phyloP scores from a whole-genome alignment of 306 rosid genomes.

The Vigna reflexopilosa region DNA sequence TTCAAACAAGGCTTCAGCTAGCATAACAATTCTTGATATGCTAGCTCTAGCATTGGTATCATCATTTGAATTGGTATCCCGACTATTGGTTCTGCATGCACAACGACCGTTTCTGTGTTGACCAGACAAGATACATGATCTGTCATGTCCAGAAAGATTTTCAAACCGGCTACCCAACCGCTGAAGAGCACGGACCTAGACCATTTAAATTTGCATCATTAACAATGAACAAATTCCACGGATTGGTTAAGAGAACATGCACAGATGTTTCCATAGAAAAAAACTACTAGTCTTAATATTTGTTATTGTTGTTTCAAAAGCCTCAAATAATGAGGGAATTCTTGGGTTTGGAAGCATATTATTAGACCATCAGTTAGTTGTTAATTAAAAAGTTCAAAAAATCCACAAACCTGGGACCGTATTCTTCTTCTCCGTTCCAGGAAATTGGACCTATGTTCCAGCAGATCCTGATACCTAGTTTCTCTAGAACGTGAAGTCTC shows the following conservation, averaged over 20 bases:
- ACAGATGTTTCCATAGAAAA: slow-evolving; percentile 11
- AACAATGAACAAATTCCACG: slow-evolving; percentile 17
- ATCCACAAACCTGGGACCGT: slow-evolving; percentile 90
- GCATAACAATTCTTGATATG: slow-evolving; percentile 97
- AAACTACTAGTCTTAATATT: background rate
- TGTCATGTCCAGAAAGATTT: slow-evolving; percentile 93
- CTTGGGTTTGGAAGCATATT: slow-evolving; percentile 4
- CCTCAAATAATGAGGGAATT: background rate
- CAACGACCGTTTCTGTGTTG: slow-evolving; percentile 93
- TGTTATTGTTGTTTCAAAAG: background rate
- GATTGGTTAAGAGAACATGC: background rate
- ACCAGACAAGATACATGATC: slow-evolving; percentile 90
- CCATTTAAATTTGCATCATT: slow-evolving; percentile 42
- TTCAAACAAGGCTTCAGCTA: slow-evolving; percentile 99
- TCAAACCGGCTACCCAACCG: slow-evolving; percentile 95
- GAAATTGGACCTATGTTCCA: slow-evolving; percentile 92
- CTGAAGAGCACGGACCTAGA: slow-evolving; percentile 99
- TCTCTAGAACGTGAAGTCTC: slow-evolving; percentile 81
- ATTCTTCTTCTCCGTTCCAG: slow-evolving; percentile 96
- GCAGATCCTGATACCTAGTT: slow-evolving; percentile 86
- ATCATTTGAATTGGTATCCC: slow-evolving; percentile 64
- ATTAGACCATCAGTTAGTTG: slow-evolving; percentile 35
- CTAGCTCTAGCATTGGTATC: slow-evolving; percentile 93
- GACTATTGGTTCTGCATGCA: slow-evolving; percentile 70
- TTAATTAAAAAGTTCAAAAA: slow-evolving; percentile 7